Conservation (phyloP, 2,329 filamentous ascomycete genomes). For the Corinectria fuckeliana region DNA sequence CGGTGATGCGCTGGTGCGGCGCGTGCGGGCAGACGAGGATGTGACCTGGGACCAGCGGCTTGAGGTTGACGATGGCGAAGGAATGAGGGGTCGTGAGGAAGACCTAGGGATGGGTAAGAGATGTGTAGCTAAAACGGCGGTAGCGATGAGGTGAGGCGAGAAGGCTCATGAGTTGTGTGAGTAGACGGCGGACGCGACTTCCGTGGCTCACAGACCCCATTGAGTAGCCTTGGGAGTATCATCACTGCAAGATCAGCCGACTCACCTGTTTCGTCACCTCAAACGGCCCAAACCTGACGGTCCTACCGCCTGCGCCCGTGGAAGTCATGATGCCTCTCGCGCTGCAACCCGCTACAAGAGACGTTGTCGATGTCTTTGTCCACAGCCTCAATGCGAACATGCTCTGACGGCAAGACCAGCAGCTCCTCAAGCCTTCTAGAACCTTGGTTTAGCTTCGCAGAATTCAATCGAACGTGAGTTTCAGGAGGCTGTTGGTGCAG, state of each 20-base stretch:
- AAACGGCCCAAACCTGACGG: conserved; percentile 75
- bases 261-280: conserved; percentile 76
- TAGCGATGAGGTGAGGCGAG: not conserved
- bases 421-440: not conserved
- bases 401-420: conserved; percentile 13
- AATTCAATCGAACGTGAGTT: not conserved
- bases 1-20: conserved; percentile 73
- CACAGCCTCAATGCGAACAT: conserved; percentile 30
- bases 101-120: conserved; percentile 62
- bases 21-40: conserved; percentile 84
- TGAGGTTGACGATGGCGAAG: conserved; percentile 93
- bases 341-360: conserved; percentile 15
- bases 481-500: not conserved
- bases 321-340: conserved; percentile 41
- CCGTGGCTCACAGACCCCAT: no score
- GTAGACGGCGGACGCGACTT: not conserved
- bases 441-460: not conserved
- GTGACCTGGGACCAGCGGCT: conserved; percentile 91
- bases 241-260: not conserved
- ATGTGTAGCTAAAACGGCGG: not conserved
- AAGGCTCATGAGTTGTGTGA: not conserved
- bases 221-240: no score
- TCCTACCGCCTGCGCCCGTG: conserved; percentile 31
- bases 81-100: conserved; percentile 82
- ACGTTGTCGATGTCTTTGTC: conserved; percentile 9